phyloP scores from a whole-genome alignment of 768 basidiomycete species.

The Inosperma sp. region DNA sequence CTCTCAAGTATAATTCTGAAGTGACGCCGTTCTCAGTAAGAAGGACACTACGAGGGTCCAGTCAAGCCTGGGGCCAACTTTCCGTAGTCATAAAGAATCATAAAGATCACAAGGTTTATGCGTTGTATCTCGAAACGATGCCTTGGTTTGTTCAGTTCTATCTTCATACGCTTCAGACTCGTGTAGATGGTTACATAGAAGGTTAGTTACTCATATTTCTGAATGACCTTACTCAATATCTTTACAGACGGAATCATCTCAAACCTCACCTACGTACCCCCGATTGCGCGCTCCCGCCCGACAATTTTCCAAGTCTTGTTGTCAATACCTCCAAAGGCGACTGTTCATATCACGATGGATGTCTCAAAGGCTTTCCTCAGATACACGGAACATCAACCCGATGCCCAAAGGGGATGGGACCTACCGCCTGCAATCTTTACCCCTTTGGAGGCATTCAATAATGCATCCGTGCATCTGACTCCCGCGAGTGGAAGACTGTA shows the following conservation, averaged over 20 bases:
- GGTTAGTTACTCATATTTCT: constrained; percentile 37
- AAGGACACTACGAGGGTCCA: constrained; percentile 68
- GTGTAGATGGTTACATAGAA: constrained; percentile 41
- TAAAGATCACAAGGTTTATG: constrained; percentile 36
- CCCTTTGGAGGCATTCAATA: constrained; percentile 26
- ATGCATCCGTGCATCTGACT: constrained; percentile 14
- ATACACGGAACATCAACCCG: constrained; percentile 95
- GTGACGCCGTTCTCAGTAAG: constrained; percentile 55
- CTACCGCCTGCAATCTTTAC: constrained; percentile 80
- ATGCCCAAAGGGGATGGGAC: constrained; percentile 94
- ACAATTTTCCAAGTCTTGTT: constrained; percentile 72
- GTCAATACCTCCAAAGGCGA: constrained; percentile 62
- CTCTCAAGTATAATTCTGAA: constrained; percentile 32
- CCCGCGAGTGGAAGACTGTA: constrained; percentile 50
- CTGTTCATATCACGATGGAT: constrained; percentile 62
- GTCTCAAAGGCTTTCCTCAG: constrained; percentile 81
- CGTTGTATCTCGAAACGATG: constrained; percentile 84
- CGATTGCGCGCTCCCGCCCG: constrained; percentile 66
- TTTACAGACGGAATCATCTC: constrained; percentile 57
- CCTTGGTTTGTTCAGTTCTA: constrained; percentile 91
- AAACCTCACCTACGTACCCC: constrained; percentile 61
- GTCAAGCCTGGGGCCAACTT: constrained; percentile 74
- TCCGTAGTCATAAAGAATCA: constrained; percentile 64
- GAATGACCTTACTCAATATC: constrained; percentile 9
- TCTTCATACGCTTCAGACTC: constrained; percentile 67